phyloP scores from a whole-genome alignment of 2,329 filamentous ascomycete genomes.

The Eutypa lata region DNA sequence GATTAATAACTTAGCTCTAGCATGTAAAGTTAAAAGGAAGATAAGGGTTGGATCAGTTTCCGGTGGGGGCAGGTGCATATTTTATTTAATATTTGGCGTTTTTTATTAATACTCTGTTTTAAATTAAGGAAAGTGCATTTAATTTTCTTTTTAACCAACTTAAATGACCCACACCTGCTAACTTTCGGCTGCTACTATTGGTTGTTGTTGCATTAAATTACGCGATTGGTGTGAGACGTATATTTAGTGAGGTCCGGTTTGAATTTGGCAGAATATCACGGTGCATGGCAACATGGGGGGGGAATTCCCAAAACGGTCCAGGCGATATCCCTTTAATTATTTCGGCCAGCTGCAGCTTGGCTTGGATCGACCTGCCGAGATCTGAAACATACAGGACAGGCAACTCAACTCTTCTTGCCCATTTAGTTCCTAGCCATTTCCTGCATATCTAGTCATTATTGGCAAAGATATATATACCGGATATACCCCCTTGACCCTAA shows the following conservation, averaged over 20 bases:
- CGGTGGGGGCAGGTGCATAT: slow-evolving; percentile 9
- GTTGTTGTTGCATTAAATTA: neutral
- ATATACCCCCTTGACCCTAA: too few relatives aligned
- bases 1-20: neutral
- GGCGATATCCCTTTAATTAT: too few relatives aligned
- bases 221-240: neutral
- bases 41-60: slow-evolving; percentile 6
- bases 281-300: too few relatives aligned
- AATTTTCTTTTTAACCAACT: slow-evolving; percentile 15
- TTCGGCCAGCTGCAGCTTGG: too few relatives aligned
- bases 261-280: neutral
- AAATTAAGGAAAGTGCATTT: slow-evolving; percentile 12
- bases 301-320: too few relatives aligned
- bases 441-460: too few relatives aligned
- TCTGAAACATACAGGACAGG: too few relatives aligned
- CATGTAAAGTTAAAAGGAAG: slow-evolving; percentile 2
- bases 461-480: too few relatives aligned
- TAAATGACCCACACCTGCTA: slow-evolving; percentile 14
- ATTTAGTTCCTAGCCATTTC: too few relatives aligned
- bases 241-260: neutral
- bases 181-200: neutral
- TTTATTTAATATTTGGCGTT: slow-evolving; percentile 16
- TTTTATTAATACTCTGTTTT: slow-evolving; percentile 15
- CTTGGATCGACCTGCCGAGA: too few relatives aligned
- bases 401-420: too few relatives aligned